Conservation (phyloP, 2,329 filamentous ascomycete genomes). For the Fusarium verrucosum region DNA sequence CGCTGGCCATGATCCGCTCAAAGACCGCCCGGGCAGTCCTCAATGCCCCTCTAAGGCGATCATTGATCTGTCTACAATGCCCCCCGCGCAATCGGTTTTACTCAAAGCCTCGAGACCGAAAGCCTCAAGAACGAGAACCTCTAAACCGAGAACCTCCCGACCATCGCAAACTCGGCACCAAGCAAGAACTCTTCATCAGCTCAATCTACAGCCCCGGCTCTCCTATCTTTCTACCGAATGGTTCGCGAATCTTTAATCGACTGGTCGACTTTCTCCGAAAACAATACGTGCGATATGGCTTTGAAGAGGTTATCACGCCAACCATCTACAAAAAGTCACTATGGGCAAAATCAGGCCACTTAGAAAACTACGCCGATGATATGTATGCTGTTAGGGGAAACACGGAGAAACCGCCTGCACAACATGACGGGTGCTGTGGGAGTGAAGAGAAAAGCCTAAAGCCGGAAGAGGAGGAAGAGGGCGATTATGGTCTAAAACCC, state of each 20-base stretch:
- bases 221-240: slow-evolving; percentile 84
- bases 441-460: slow-evolving; percentile 40
- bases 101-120: too few species aligned
- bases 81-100: slow-evolving; percentile 45
- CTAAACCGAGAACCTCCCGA: slow-evolving; percentile 58
- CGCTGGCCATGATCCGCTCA: slow-evolving; percentile 46
- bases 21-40: slow-evolving; percentile 35
- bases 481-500: slow-evolving; percentile 85
- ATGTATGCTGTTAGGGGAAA: slow-evolving; percentile 83
- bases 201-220: slow-evolving; percentile 85
- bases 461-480: slow-evolving; percentile 65
- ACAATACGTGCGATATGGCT: slow-evolving; percentile 86
- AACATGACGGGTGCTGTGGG: slow-evolving; percentile 46
- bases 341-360: slow-evolving; percentile 86
- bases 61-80: slow-evolving; percentile 49
- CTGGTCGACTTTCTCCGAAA: slow-evolving; percentile 82
- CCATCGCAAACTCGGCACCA: slow-evolving; percentile 67
- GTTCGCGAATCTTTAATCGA: slow-evolving; percentile 83
- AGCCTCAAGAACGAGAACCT: slow-evolving; percentile 46
- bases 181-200: slow-evolving; percentile 81
- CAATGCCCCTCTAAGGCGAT: slow-evolving; percentile 27
- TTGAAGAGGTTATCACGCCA: slow-evolving; percentile 87
- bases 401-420: slow-evolving; percentile 41
- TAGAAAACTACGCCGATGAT: slow-evolving; percentile 90
- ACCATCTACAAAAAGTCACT: slow-evolving; percentile 90